Evolutionary conservation across 2,329 filamentous ascomycete species (phyloP).

Genomic region (Balansia obtecta): DNA sequence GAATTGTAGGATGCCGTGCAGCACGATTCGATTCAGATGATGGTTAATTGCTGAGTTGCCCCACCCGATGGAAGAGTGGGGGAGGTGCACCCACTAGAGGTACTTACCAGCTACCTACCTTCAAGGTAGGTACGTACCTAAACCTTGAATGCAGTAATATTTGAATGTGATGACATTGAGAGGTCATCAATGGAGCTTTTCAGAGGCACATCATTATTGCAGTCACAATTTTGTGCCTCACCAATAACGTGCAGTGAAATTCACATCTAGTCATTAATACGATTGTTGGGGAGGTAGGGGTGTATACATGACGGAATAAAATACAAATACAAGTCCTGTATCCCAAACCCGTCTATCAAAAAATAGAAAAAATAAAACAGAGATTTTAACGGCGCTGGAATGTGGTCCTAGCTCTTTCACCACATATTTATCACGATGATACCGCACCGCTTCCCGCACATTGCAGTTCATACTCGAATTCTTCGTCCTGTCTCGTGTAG

Average conservation of each 20-base stretch:
- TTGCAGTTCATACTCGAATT: conserved; percentile 1
- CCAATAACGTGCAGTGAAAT: background rate
- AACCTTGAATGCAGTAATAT: no score
- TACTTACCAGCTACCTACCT: no score
- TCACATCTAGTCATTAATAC: conserved; percentile 14
- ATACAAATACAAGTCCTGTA: conserved; percentile 30
- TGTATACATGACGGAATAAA: conserved; percentile 26
- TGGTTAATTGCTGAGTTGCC: background rate
- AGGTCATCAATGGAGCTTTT: no score
- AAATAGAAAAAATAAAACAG: conserved; percentile 14
- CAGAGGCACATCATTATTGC: no score
- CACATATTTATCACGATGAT: conserved; percentile 5
- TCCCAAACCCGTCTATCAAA: conserved; percentile 24
- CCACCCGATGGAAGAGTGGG: background rate
- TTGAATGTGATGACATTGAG: no score
- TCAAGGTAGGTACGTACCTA: no score
- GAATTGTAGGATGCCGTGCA: background rate
- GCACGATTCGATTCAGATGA: conserved; percentile 2
- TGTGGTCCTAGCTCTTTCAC: conserved; percentile 8
- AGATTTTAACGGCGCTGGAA: conserved; percentile 9
- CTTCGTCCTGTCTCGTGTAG: background rate
- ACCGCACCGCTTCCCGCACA: conserved; percentile 5
- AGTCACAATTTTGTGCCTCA: no score
- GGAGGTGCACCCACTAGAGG: background rate
- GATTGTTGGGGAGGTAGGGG: conserved; percentile 14